Evolutionary conservation across 2,329 filamentous ascomycete species (phyloP).

Genomic region (Didymosphaeria variabile): DNA sequence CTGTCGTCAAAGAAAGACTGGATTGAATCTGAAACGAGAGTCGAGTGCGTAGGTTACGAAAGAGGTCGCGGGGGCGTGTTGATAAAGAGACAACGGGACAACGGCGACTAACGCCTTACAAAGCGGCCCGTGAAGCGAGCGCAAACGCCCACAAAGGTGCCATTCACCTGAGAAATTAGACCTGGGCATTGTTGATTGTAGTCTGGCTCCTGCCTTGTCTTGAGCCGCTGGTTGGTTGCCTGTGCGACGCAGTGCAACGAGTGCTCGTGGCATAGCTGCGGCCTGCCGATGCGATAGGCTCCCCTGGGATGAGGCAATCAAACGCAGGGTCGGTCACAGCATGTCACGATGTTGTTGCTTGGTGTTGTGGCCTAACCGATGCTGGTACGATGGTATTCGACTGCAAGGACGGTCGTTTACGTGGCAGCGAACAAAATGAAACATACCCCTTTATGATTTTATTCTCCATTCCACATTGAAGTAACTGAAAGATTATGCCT

Average conservation of each 20-base stretch:
- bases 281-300: conserved; percentile 1
- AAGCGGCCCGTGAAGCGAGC: conserved; percentile 2
- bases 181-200: conserved; percentile 2
- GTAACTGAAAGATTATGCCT: too few species aligned
- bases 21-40: background rate
- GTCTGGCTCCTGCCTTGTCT: background rate
- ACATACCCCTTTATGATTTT: background rate
- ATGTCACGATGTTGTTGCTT: conserved; percentile 7
- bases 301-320: background rate
- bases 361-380: background rate
- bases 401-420: background rate
- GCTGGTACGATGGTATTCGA: conserved; percentile 3
- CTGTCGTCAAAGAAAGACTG: conserved; percentile 7
- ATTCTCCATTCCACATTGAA: background rate
- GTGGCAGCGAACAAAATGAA: background rate
- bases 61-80: background rate
- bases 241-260: conserved; percentile 3
- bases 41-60: background rate
- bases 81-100: background rate
- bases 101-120: background rate
- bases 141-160: conserved; percentile 8
- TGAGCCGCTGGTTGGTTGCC: conserved; percentile 2
- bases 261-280: background rate
- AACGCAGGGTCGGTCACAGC: conserved; percentile 5
- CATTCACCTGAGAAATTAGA: background rate